Base-by-base conservation (phyloP, 805 yeast genomes). In the Priceomyces haplophilus region DNA sequence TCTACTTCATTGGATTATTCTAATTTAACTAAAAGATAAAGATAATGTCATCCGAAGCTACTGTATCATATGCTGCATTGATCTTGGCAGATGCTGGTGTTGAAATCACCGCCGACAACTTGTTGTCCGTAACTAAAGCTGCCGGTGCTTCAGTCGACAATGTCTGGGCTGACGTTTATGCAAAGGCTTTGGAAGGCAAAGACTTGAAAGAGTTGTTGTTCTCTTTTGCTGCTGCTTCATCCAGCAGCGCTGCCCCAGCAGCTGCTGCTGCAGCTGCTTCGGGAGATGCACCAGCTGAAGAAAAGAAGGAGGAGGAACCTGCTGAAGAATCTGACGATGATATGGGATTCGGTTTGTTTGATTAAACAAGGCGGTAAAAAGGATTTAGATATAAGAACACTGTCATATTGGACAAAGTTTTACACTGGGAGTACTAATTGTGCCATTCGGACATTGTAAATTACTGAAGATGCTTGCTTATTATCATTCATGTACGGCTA, bases 341-440 rank as follows among this genome's bases (percentile, higher is more conserved):
- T 75, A 84, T 86, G 95, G 96, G 95, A 62, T 82, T 85, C 83
- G 96, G 96, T 81, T 86, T 93, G 74, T 93, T 93, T 84, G 99
- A 93, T 82, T 93, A 93, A 81, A 35, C 36, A 33, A 41, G 13
- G 13, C 15, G n/a, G 30, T 4, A 36, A 36, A 20, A 29, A 10
- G 12, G 17, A 30, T 30, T 8, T 21, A 8, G 8, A 21, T 21
- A 21, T 21, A 8, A 21, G 8, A 7, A 21, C 15, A 27, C 15
- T 27, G 31, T 27, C 31, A 27, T n/a, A 4, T 11, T 11, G 10
- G 15, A n/a, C 31, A 27, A 4, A 27, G n/a, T 15, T 27, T 27
- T 27, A 27, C 31, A 4, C 11, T 11, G 31, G 31, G 31, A 27
- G 31, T 27, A 27, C 15, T 11, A 12, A 15, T 11, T 27, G 31